A percentile compares a stretch with the other conserved stretches of the same genome.
These are phyloP conservation scores for Oleoguttula mirabilis DNA, from an alignment of 495 filamentous ascomycete species.

Conservation along the genomic window DNA sequence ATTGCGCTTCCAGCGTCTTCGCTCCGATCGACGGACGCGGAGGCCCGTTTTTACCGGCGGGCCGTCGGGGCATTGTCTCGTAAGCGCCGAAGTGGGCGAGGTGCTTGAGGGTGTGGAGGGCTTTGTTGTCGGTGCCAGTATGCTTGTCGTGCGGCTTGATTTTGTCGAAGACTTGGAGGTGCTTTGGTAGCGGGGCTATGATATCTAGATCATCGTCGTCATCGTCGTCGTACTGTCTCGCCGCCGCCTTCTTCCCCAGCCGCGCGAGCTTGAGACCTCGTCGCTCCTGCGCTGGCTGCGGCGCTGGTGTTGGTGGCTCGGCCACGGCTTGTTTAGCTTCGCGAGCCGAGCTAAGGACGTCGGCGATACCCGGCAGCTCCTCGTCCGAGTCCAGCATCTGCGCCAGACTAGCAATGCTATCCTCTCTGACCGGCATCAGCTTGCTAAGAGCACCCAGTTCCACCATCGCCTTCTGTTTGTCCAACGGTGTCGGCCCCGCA, in stretches of 20 bases:
- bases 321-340: not conserved
- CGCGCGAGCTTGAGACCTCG: conserved; percentile 13
- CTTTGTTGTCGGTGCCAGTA: conserved; percentile 7
- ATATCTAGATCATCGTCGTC: conserved; percentile 20
- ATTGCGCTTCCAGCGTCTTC: conserved; percentile 52
- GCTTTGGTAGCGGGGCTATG: conserved; percentile 21
- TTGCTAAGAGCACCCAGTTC: conserved; percentile 20
- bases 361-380: conserved; percentile 9
- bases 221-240: not conserved
- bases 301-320: not conserved
- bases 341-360: conserved; percentile 9
- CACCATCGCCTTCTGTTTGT: conserved; percentile 17
- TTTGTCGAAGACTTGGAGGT: conserved; percentile 56
- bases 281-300: not conserved
- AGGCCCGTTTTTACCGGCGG: not conserved
- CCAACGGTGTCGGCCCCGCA: conserved; percentile 13
- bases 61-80: conserved; percentile 4
- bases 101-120: conserved; percentile 54
- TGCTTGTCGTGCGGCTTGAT: conserved; percentile 23
- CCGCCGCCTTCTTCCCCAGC: conserved; percentile 5
- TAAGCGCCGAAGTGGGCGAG: conserved; percentile 50
- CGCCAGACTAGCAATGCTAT: conserved; percentile 9
- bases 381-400: conserved; percentile 4
- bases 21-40: conserved; percentile 44
- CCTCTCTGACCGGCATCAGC: conserved; percentile 12